Evolutionary conservation across 2,329 filamentous ascomycete genomes (phyloP), one percentile per base, ranked within the genome.

Genomic region (Neofusicoccum laricinum): DNA sequence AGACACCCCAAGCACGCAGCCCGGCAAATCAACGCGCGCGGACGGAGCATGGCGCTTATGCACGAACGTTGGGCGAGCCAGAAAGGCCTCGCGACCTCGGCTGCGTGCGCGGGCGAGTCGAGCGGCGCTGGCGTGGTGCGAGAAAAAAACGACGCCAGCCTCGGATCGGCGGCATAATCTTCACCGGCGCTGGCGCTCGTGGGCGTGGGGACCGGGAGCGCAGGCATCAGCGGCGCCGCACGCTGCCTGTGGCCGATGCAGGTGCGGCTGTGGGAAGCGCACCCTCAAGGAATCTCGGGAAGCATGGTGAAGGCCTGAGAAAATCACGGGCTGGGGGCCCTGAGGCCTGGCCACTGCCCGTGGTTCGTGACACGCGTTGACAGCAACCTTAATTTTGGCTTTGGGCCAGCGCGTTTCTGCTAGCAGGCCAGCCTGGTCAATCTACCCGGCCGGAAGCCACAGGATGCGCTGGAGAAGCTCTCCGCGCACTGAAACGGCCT

Each of bases 211-310:
- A 48, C 41, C 45, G 40, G 38, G 61, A 48, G 61, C 61, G 46
- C 48, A 63, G 36, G 46, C 59, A 50, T 43, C 45, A 34, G 59
- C 59, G 45, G 58, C 58, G n/a, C 38, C 32, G 34, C 40, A 38
- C 50, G 36, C 61, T 61, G 41, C 45, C 25, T 19, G 46, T 15
- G 30, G 55, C 53, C 43, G 58, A 49, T 36, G 57, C 53, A 45
- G 49, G 49, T 58, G 53, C 61, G 63, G 59, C 43, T 21, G 63
- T 49, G 51, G 57, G 55, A 46, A 61, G 55, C 17, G 49, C 61
- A 61, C 65, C 59, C 59, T 65, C 65, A 63, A 65, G 65, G 65
- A 65, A 67, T 64, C 58, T 63, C 65, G 65, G 65, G 65, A 67
- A 65, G 63, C 65, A 53, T 58, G 65, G 65, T 61, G 46, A 64